These are phyloP conservation scores for Striga hermonthica DNA, from an alignment of 305 asterid species.

Conservation along the genomic window DNA sequence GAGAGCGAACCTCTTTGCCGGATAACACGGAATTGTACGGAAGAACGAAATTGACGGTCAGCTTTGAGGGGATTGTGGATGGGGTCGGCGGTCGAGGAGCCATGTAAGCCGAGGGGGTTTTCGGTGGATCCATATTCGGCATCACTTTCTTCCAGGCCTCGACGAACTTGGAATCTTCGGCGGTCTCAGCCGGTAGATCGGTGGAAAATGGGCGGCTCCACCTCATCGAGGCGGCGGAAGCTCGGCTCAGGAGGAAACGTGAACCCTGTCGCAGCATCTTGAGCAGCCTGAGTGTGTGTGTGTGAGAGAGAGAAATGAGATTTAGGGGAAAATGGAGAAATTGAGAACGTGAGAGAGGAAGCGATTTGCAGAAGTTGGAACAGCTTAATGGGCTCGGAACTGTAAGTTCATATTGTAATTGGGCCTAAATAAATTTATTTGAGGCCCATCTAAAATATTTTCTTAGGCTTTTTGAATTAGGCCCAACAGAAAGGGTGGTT, in stretches of 20 bases:
- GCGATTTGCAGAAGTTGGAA: constrained; percentile 8
- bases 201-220: constrained; percentile 60
- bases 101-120: constrained; percentile 69
- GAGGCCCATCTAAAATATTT: no score
- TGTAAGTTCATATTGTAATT: background rate
- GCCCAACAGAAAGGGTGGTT: no score
- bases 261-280: constrained; percentile 65
- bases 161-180: constrained; percentile 52
- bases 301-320: constrained; percentile 5
- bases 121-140: constrained; percentile 71
- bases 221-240: constrained; percentile 50
- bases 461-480: no score
- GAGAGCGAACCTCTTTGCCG: constrained; percentile 56
- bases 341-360: background rate
- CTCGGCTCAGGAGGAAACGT: constrained; percentile 45
- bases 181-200: constrained; percentile 51
- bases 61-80: constrained; percentile 70
- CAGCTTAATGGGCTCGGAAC: constrained; percentile 1
- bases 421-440: background rate
- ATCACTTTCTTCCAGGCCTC: constrained; percentile 61
- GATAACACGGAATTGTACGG: constrained; percentile 60
- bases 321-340: constrained; percentile 21
- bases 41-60: constrained; percentile 81
- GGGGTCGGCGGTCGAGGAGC: constrained; percentile 66
- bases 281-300: constrained; percentile 21